These are phyloP conservation scores for Carex arenaria DNA, from an alignment of 202 grass and related monocot genomes.

Conservation along the genomic window DNA sequence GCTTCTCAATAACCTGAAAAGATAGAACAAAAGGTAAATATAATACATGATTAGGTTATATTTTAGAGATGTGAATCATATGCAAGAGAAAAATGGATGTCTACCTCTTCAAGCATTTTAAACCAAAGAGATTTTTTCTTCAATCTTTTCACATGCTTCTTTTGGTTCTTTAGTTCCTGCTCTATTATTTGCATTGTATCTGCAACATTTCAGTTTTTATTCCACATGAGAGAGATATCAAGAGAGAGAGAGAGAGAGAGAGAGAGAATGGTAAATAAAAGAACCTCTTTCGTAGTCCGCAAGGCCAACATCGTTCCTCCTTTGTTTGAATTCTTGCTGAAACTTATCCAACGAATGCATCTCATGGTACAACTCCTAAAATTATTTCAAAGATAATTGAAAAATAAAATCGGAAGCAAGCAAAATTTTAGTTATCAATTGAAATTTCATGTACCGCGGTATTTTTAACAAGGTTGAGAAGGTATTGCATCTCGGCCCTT, in stretches of 20 bases:
- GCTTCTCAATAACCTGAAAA: slow-evolving; percentile 75
- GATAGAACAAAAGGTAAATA: slow-evolving; percentile 21
- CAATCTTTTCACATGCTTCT: slow-evolving; percentile 69
- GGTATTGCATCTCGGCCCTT: slow-evolving; percentile 47
- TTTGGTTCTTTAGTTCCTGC: slow-evolving; percentile 75
- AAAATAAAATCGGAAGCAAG: not conserved
- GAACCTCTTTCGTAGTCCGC: slow-evolving; percentile 54
- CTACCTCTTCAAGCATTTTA: slow-evolving; percentile 74
- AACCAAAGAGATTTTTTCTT: slow-evolving; percentile 96
- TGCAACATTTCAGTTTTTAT: slow-evolving; percentile 30
- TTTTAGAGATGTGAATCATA: slow-evolving; percentile 6
- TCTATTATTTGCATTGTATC: slow-evolving; percentile 59
- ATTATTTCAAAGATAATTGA: slow-evolving; percentile 13
- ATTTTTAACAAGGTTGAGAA: slow-evolving; percentile 65
- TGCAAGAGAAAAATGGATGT: slow-evolving; percentile 26
- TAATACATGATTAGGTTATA: slow-evolving; percentile 16
- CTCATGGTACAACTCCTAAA: slow-evolving; percentile 93
- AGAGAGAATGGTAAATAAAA: not conserved
- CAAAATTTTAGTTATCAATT: not conserved
- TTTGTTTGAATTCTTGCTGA: slow-evolving; percentile 67
- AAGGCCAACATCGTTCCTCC: slow-evolving; percentile 40
- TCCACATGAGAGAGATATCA: slow-evolving; percentile 10
- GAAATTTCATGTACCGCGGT: slow-evolving; percentile 49
- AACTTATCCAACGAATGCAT: slow-evolving; percentile 85
- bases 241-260: not conserved